Percentiles rank a stretch among this genome's conserved stretches.
phyloP scores from a whole-genome alignment of 2,329 filamentous ascomycete species.

The Biscogniauxia mediterranea region DNA sequence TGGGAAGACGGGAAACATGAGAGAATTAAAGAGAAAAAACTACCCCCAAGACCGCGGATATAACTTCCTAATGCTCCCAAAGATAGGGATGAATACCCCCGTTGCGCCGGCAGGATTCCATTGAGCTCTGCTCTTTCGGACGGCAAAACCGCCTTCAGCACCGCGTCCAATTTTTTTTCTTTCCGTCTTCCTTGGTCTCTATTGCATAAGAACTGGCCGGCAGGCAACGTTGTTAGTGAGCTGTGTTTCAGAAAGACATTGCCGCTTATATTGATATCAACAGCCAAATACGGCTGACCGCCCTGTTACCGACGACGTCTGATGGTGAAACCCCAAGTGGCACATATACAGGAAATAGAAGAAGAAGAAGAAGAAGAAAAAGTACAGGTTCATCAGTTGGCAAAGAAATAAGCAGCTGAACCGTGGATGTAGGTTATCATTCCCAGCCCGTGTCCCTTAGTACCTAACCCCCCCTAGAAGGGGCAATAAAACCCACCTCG shows the following conservation, averaged over 20 bases:
- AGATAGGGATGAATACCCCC: neutral
- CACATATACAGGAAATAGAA: neutral
- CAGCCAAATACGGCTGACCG: neutral
- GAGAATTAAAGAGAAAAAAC: neutral
- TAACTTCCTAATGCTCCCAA: neutral
- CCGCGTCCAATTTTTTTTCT: neutral
- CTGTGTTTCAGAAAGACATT: neutral
- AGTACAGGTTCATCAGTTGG: neutral
- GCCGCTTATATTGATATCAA: neutral
- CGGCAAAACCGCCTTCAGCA: neutral
- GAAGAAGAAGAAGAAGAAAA: neutral
- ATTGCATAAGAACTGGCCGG: neutral
- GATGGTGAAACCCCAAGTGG: neutral
- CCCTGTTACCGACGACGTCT: neutral
- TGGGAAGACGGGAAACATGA: neutral
- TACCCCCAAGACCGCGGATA: neutral
- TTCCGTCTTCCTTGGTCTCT: neutral
- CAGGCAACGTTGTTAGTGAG: neutral
- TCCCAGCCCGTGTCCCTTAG: neutral
- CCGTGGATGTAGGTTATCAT: neutral
- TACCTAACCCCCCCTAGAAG: too few relatives aligned
- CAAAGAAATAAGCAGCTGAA: neutral
- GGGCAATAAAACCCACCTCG: too few relatives aligned
- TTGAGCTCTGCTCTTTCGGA: neutral
- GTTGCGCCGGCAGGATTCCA: neutral